phyloP scores from a whole-genome alignment of 371 early-diverging fungal genomes.

The Amoeboaphelidium occidentale region DNA sequence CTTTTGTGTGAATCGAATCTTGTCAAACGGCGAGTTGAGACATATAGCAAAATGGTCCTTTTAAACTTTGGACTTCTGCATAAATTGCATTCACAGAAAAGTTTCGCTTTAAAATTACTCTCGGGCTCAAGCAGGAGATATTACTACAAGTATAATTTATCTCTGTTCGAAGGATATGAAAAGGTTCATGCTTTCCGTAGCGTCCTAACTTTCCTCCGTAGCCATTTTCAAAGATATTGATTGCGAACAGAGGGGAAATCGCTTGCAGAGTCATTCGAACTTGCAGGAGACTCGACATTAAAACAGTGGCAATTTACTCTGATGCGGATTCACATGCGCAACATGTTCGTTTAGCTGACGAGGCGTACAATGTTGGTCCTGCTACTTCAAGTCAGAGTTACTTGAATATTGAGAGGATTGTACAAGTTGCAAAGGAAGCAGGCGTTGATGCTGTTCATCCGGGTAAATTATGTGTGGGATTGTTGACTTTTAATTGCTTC shows the following conservation, averaged over 20 bases:
- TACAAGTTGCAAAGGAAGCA: conserved; percentile 24
- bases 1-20: too few relatives aligned
- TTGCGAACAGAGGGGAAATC: conserved; percentile 82
- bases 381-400: conserved; percentile 43
- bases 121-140: too few relatives aligned
- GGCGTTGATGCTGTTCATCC: conserved; percentile 60
- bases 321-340: conserved; percentile 63
- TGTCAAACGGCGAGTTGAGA: too few relatives aligned
- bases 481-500: neutral
- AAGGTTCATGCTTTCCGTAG: too few relatives aligned
- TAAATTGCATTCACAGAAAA: too few relatives aligned
- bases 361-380: conserved; percentile 43
- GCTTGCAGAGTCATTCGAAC: conserved; percentile 53
- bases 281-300: conserved; percentile 26
- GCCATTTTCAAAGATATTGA: conserved; percentile 83
- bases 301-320: conserved; percentile 78
- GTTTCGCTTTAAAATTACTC: too few relatives aligned
- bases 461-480: conserved; percentile 10
- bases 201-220: too few relatives aligned
- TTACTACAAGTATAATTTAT: too few relatives aligned
- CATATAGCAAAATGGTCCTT: too few relatives aligned
- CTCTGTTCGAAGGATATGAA: too few relatives aligned
- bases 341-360: conserved; percentile 59
- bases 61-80: too few relatives aligned
- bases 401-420: conserved; percentile 31